Evolutionary conservation across 2,329 filamentous ascomycete genomes (phyloP).

Genomic region (Paecilomyces niveus): DNA sequence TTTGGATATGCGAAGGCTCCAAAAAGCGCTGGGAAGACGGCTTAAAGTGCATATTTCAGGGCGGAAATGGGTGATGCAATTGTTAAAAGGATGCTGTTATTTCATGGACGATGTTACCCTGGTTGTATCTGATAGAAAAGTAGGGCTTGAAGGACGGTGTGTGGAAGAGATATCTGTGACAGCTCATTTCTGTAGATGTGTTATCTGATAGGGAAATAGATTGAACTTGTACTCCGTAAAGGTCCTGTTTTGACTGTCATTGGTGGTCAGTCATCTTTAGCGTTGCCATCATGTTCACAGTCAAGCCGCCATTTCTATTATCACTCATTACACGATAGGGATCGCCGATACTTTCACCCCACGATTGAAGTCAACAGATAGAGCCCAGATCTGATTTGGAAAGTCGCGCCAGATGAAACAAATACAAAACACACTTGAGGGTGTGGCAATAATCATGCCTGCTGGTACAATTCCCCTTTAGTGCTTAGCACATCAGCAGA

Average conservation of each 20-base stretch:
- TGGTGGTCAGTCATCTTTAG: neutral
- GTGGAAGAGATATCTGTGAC: neutral
- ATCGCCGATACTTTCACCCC: neutral
- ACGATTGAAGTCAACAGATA: neutral
- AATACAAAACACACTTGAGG: neutral
- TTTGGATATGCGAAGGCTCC: slow-evolving; percentile 44
- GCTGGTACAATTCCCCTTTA: neutral
- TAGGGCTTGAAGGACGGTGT: too few species aligned
- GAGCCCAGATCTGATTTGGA: neutral
- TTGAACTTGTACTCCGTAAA: neutral
- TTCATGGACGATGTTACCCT: too few species aligned
- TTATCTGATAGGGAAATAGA: neutral
- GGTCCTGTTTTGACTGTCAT: neutral
- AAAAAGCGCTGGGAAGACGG: slow-evolving; percentile 14
- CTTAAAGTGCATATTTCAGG: neutral
- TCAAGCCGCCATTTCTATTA: neutral
- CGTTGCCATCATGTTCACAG: neutral
- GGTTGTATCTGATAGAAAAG: too few species aligned
- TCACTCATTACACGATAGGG: neutral
- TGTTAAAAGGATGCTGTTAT: too few species aligned
- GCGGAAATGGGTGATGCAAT: neutral
- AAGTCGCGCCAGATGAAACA: neutral
- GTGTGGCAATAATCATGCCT: neutral
- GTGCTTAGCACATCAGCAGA: neutral
- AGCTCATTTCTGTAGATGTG: neutral